Percentiles rank a stretch among this genome's conserved stretches.
These are phyloP conservation scores for Sindora glabra DNA, from an alignment of 306 rosid species.

Conservation along the genomic window DNA sequence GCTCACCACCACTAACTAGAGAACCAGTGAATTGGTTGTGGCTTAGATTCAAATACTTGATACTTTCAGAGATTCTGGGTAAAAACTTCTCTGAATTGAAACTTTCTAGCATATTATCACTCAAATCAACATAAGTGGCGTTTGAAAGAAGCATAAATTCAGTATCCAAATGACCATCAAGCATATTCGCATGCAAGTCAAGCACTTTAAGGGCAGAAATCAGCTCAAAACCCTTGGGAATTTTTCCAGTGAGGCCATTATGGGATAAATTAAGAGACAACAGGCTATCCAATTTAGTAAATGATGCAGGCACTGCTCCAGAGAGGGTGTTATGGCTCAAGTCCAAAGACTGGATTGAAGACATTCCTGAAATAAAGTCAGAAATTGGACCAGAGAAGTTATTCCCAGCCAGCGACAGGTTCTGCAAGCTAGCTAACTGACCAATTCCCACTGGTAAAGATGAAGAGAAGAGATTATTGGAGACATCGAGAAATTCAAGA, in stretches of 20 bases:
- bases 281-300: conserved; percentile 48
- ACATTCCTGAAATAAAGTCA: conserved; percentile 49
- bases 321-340: conserved; percentile 72
- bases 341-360: conserved; percentile 72
- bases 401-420: conserved; percentile 75
- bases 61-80: conserved; percentile 56
- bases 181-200: conserved; percentile 82
- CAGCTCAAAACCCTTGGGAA: conserved; percentile 74
- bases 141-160: conserved; percentile 45
- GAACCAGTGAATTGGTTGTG: conserved; percentile 77
- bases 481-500: conserved; percentile 73
- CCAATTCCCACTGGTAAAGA: conserved; percentile 58
- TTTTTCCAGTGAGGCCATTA: conserved; percentile 56
- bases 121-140: conserved; percentile 75
- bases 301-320: conserved; percentile 51
- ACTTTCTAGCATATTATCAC: conserved; percentile 65
- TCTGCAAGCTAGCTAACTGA: conserved; percentile 47
- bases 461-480: conserved; percentile 71
- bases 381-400: conserved; percentile 84
- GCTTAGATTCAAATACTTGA: conserved; percentile 76
- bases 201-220: conserved; percentile 58
- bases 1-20: conserved; percentile 59
- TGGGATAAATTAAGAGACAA: conserved; percentile 65
- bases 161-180: conserved; percentile 58
- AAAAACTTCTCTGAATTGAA: conserved; percentile 55